Evolutionary conservation across 306 rosid species (phyloP).

Genomic region (Sechiopsis laciniata): DNA sequence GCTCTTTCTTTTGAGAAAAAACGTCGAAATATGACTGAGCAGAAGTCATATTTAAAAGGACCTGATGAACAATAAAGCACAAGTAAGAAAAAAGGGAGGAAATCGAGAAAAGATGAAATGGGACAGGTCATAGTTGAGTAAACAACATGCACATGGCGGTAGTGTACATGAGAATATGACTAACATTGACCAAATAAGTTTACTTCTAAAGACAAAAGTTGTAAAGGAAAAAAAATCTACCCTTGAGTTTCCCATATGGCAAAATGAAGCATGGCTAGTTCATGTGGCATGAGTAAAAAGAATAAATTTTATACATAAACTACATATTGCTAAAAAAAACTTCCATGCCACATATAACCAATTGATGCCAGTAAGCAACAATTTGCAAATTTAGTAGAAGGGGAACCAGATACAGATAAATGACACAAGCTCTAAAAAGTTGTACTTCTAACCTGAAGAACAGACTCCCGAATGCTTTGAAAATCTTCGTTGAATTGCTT

Average conservation of each 20-base stretch:
- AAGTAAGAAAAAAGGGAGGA: slow-evolving; percentile 22
- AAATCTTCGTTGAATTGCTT: slow-evolving; percentile 58
- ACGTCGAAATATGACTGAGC: slow-evolving; percentile 70
- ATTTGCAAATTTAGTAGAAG: neutral
- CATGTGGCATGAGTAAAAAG: neutral
- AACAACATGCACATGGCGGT: neutral
- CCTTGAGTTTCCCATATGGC: neutral
- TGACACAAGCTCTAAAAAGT: neutral
- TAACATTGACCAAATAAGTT: neutral
- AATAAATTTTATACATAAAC: neutral
- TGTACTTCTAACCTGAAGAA: slow-evolving; percentile 57
- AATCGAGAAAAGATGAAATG: slow-evolving; percentile 4
- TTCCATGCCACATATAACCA: slow-evolving; percentile 5
- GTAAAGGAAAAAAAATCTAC: neutral
- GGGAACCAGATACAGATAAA: neutral
- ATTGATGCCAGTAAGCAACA: neutral
- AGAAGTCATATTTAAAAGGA: slow-evolving; percentile 65
- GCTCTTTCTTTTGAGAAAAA: slow-evolving; percentile 57
- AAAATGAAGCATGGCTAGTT: neutral
- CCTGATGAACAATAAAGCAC: slow-evolving; percentile 40
- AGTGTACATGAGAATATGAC: neutral
- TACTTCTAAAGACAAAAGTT: neutral
- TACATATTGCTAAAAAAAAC: neutral
- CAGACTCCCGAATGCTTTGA: slow-evolving; percentile 60
- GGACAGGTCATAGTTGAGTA: neutral